These are phyloP conservation scores for Colletotrichum spinosum DNA, from an alignment of 2,329 filamentous ascomycete genomes.

Conservation along the genomic window DNA sequence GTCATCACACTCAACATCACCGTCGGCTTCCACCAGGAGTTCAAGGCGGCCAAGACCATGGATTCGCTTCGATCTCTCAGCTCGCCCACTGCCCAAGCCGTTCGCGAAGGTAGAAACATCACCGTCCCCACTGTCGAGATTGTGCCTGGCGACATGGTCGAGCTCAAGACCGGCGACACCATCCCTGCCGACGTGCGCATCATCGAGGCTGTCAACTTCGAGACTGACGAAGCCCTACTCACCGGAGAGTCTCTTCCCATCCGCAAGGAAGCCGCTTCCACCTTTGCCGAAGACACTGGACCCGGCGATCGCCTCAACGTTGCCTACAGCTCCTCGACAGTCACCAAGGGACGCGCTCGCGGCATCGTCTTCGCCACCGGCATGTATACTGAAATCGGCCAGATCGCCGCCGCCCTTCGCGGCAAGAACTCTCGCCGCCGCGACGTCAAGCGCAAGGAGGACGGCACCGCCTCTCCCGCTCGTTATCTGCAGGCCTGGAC, in stretches of 20 bases:
- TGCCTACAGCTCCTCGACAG: slow-evolving; percentile 71
- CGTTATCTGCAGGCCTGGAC: slow-evolving; percentile 51
- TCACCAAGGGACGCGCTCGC: slow-evolving; percentile 69
- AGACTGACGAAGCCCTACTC: slow-evolving; percentile 74
- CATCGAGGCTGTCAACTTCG: slow-evolving; percentile 72
- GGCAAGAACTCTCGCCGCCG: slow-evolving; percentile 49
- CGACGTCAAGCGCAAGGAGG: slow-evolving; percentile 56
- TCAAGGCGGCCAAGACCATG: slow-evolving; percentile 62
- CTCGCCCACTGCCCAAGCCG: slow-evolving; percentile 56
- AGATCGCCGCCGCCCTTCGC: slow-evolving; percentile 64
- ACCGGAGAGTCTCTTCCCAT: slow-evolving; percentile 74
- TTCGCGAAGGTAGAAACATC: slow-evolving; percentile 54
- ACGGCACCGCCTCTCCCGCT: slow-evolving; percentile 47
- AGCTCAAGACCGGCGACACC: slow-evolving; percentile 68
- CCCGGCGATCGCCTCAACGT: slow-evolving; percentile 71
- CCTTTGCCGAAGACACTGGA: slow-evolving; percentile 55
- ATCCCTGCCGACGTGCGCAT: slow-evolving; percentile 70
- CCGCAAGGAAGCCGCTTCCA: slow-evolving; percentile 60
- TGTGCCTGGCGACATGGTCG: slow-evolving; percentile 68
- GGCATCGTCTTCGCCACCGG: slow-evolving; percentile 72
- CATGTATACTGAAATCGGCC: slow-evolving; percentile 71
- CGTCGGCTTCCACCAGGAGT: slow-evolving; percentile 62
- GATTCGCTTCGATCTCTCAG: slow-evolving; percentile 58
- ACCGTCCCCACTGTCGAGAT: slow-evolving; percentile 56
- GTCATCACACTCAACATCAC: slow-evolving; percentile 70